Evolutionary conservation across 257 asterid species (phyloP).

Genomic region (Schizonepeta tenuifolia): DNA sequence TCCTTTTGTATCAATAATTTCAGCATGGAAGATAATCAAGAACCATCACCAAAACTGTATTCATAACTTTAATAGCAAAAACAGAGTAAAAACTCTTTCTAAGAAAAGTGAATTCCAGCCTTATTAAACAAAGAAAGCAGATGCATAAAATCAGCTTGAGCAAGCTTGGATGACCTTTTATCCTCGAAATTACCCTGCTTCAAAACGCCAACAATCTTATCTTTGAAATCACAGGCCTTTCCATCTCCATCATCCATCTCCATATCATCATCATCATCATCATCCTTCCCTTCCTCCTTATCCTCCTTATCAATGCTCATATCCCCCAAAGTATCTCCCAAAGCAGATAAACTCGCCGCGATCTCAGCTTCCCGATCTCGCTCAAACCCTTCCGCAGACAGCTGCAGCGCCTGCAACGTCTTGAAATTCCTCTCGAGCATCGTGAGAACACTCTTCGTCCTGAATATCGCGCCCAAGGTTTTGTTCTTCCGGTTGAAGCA

Average conservation of each 20-base stretch:
- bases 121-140: slow-evolving; percentile 59
- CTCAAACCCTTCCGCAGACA: slow-evolving; percentile 42
- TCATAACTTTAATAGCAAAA: background rate
- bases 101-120: slow-evolving; percentile 31
- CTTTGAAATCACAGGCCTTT: slow-evolving; percentile 66
- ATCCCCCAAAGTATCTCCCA: slow-evolving; percentile 77
- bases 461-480: slow-evolving; percentile 79
- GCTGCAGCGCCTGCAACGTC: slow-evolving; percentile 81
- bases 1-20: background rate
- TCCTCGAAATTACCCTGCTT: slow-evolving; percentile 74
- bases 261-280: slow-evolving; percentile 67
- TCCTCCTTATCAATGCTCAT: slow-evolving; percentile 51
- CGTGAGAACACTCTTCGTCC: slow-evolving; percentile 68
- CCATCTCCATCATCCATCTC: slow-evolving; percentile 74
- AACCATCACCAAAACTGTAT: slow-evolving; percentile 13
- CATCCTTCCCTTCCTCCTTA: slow-evolving; percentile 45
- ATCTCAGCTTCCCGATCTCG: slow-evolving; percentile 51
- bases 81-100: background rate
- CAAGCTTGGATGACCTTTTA: slow-evolving; percentile 74
- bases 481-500: slow-evolving; percentile 91
- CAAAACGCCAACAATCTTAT: slow-evolving; percentile 65
- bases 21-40: background rate
- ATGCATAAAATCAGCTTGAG: slow-evolving; percentile 86
- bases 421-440: slow-evolving; percentile 85
- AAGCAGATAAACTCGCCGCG: slow-evolving; percentile 62